These are phyloP conservation scores for Rhodotorula kratochvilovae DNA, from an alignment of 768 basidiomycete genomes.

Conservation along the genomic window DNA sequence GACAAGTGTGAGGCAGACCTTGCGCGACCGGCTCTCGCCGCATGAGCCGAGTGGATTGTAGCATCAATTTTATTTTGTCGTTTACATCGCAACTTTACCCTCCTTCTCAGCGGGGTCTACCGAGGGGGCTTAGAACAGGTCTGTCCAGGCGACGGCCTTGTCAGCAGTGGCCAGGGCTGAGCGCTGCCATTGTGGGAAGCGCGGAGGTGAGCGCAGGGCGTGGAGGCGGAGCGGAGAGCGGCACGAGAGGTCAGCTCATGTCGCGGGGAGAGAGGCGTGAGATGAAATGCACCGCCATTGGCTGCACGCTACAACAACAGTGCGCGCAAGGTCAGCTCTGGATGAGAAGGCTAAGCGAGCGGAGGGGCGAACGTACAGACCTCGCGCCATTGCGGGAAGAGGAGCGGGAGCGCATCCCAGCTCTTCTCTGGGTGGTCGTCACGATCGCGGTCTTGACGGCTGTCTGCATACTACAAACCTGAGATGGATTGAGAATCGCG, in stretches of 20 bases:
- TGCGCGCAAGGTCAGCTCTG: too few species aligned
- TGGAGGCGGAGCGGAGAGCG: too few species aligned
- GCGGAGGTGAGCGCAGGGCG: too few species aligned
- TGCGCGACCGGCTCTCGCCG: background rate
- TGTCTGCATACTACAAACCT: too few species aligned
- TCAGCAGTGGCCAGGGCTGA: background rate
- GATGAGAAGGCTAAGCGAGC: too few species aligned
- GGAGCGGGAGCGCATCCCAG: conserved; percentile 23
- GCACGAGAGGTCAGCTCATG: too few species aligned
- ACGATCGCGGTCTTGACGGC: conserved; percentile 17
- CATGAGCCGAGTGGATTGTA: too few species aligned
- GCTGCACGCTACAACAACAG: too few species aligned
- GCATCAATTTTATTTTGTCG: background rate
- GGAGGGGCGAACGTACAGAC: conserved; percentile 1
- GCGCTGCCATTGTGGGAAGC: too few species aligned
- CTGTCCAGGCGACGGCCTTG: background rate
- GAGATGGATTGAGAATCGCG: too few species aligned
- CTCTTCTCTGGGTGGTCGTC: conserved; percentile 15
- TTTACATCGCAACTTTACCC: background rate
- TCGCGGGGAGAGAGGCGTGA: background rate
- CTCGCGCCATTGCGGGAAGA: conserved; percentile 32
- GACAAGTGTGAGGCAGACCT: conserved; percentile 53
- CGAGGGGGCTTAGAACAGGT: background rate
- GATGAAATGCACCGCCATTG: background rate
- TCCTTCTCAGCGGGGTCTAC: too few species aligned